These are phyloP conservation scores for Kuraishia molischiana DNA, from an alignment of 805 yeast species.

Conservation along the genomic window DNA sequence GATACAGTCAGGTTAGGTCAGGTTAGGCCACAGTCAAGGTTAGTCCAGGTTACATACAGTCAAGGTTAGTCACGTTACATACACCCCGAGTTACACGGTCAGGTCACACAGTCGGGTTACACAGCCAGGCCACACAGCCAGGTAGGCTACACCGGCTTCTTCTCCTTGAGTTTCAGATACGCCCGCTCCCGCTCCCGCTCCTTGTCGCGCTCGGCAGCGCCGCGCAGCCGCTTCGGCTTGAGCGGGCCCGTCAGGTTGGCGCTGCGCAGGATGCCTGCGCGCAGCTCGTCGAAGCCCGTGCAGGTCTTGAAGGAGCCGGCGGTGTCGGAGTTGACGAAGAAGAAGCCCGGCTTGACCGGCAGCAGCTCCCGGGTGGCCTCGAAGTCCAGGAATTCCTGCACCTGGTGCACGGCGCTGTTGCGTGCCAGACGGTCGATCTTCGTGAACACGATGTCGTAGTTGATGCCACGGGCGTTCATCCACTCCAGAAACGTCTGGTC, in stretches of 20 bases:
- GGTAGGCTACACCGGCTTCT: no score
- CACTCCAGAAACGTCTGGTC: conserved; percentile 45
- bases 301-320: conserved; percentile 23
- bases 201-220: conserved; percentile 6
- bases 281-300: conserved; percentile 44
- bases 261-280: conserved; percentile 40
- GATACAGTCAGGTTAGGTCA: no score
- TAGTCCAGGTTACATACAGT: no score
- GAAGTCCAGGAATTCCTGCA: conserved; percentile 27
- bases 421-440: conserved; percentile 54
- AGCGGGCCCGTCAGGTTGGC: conserved; percentile 27
- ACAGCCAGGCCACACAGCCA: no score
- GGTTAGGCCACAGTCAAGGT: no score
- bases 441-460: conserved; percentile 69
- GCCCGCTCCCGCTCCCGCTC: conserved; percentile 7
- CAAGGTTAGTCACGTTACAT: no score
- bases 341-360: conserved; percentile 26
- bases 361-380: conserved; percentile 21
- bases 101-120: no score
- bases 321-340: conserved; percentile 43
- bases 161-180: conserved; percentile 7
- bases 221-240: conserved; percentile 7
- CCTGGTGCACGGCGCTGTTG: conserved; percentile 16
- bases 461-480: conserved; percentile 43
- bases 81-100: no score